Conservation (phyloP, 176 grass and related monocot species). For the Alloteropsis semialata region DNA sequence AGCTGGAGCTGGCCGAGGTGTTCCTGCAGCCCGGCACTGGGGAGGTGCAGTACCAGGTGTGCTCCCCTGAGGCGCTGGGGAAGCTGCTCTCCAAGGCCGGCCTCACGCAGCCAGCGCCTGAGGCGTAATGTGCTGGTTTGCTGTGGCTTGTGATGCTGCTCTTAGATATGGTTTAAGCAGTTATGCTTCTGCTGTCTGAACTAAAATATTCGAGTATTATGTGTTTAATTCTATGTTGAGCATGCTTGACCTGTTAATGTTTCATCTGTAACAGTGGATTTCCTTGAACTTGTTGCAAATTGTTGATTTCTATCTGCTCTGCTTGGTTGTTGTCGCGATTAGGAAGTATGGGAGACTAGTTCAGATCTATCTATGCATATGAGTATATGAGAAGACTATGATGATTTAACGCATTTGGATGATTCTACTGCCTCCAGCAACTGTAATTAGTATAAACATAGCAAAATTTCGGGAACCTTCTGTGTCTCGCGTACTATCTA, state of each 20-base stretch:
- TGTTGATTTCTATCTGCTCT: neutral
- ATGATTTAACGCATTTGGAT: neutral
- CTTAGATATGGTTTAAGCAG: slow-evolving; percentile 43
- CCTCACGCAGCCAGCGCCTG: slow-evolving; percentile 53
- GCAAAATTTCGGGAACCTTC: neutral
- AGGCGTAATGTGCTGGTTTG: slow-evolving; percentile 51
- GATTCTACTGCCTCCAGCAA: neutral
- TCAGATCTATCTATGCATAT: neutral
- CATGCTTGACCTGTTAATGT: slow-evolving; percentile 23
- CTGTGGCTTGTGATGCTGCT: slow-evolving; percentile 23
- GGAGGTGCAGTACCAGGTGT: slow-evolving; percentile 87
- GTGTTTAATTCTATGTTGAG: slow-evolving; percentile 31
- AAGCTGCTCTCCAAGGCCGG: slow-evolving; percentile 67
- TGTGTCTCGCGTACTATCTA: neutral
- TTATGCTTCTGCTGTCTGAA: slow-evolving; percentile 38
- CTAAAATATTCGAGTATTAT: slow-evolving; percentile 35
- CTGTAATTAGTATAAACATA: neutral
- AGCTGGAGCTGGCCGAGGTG: slow-evolving; percentile 89
- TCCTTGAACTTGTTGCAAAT: slow-evolving; percentile 11
- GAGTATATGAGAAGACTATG: neutral
- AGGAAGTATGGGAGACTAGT: neutral
- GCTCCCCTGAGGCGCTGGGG: slow-evolving; percentile 56
- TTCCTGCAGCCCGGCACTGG: slow-evolving; percentile 54
- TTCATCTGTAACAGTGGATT: slow-evolving; percentile 37
- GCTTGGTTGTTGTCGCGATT: slow-evolving; percentile 5